Evolutionary conservation across 176 grass and related monocot genomes (phyloP), one percentile per base, ranked within the genome.

Genomic region (Urochloa ruziziensis): DNA sequence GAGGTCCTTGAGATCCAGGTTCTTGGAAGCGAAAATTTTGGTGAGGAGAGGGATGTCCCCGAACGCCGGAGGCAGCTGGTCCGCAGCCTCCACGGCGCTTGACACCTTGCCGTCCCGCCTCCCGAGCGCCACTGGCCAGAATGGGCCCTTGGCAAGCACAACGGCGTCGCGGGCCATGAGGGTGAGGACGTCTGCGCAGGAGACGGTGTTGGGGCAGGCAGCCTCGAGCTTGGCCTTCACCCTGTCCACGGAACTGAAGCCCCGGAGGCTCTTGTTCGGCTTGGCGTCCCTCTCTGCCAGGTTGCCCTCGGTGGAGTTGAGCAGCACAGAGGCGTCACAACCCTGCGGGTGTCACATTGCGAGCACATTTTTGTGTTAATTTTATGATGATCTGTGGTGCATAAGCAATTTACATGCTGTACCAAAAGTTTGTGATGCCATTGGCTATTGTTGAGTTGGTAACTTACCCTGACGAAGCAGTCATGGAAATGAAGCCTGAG

Each of bases 401-500:
- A 40, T 1, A 47, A 8, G 39, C 39, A 9, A 40, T 40, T 8
- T 40, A 34, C 61, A 34, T 5, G 61, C 6, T 33, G 16, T 5
- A 33, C 15, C n/a, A n/a, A 2, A 75, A 15, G 21, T 14, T 25
- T 25, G 11, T 17, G 24, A 16, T 25, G 39, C 39, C 3, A n/a
- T 13, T 46, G n/a, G 72, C 19, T 10, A 58, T 3, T 15, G 6
- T 19, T 34, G 16, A 64, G 2, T 19, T 17, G 62, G 16, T 34
- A 35, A 36, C 18, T 83, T 88, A 94, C 91, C 68, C 83, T 91
- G 60, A 94, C 92, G 59, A 94, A 94, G 80, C 92, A 94, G 78
- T 94, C 92, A 53, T 94, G 92, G 80, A 94, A 94, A 78, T 91
- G 92, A 75, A 94, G 43, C 47, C 92, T 82, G 18, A 96, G 88